Evolutionary conservation across 495 filamentous ascomycete genomes (phyloP), one percentile per base, ranked within the genome.

Genomic region (Tuber borchii): DNA sequence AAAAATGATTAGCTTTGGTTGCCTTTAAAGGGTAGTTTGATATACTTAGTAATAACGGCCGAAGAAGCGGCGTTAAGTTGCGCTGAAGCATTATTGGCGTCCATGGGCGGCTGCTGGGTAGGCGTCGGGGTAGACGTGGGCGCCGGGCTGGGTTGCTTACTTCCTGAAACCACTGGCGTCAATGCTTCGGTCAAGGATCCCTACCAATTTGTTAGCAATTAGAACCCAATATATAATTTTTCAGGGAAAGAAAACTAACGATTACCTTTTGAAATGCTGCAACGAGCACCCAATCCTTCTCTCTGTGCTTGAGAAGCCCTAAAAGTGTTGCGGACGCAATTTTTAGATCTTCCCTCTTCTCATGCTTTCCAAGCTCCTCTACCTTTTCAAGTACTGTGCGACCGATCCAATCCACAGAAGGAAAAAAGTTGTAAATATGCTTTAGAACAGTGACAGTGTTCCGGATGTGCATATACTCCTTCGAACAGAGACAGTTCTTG

Each of bases 391-490:
- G 83, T 81, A 96, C 90, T 61, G 89, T 87, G 40, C 88, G 87
- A 34, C 93, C 95, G 86, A 94, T 93, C 86, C 92, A 94, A 79
- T 95, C 94, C 69, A 98, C 90, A 20, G 89, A 89, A 39, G 96
- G 96, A 88, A 96, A 98, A 80, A 90, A 86, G 43, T 91, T 88
- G 45, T 91, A 87, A 56, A 96, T 87, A 10, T 89, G 87, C 82
- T 95, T 97, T 73, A 97, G 86, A n/a, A 98, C 85, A 74, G 90
- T 94, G 78, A 97, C 96, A 45, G 94, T 93, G 82, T 99, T 99
- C 19, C 93, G 89, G 82, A 98, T 97, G 83, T 97, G 94, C 93
- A 97, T 98, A 87, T 95, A 99, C 83, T 99, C 94, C 76, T 87
- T 90, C 19, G 90, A 89, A 22, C 88, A 87, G 40, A 98, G 87